Percentiles rank a stretch among this genome's conserved stretches.
Conservation (phyloP, 148 eudicot species). For the Chenopodium formosanum region DNA sequence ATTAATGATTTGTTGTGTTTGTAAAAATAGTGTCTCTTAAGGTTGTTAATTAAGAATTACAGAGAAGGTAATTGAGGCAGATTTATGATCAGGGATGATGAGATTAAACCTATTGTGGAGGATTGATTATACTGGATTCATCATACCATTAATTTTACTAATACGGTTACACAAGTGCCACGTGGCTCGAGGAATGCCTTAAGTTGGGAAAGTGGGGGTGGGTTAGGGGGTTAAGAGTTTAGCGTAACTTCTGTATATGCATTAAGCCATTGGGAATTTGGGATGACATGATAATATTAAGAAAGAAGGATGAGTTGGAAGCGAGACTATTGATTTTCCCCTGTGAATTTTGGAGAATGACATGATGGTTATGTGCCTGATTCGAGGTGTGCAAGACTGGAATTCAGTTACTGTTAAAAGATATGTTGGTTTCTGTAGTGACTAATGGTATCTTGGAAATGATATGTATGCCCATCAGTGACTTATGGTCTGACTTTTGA, state of each 20-base stretch:
- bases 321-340: neutral
- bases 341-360: too few species aligned
- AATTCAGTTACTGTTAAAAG: too few species aligned
- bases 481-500: neutral
- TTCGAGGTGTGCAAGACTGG: too few species aligned
- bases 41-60: too few species aligned
- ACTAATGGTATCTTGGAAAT: neutral
- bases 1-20: too few species aligned
- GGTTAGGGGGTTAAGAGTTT: neutral
- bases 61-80: too few species aligned
- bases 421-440: neutral
- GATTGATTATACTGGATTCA: neutral
- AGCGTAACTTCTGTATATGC: neutral
- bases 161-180: neutral
- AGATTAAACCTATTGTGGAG: neutral
- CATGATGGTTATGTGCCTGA: too few species aligned
- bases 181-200: too few species aligned
- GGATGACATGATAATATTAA: neutral
- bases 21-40: too few species aligned
- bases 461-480: neutral
- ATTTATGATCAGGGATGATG: neutral
- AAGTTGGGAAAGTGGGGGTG: too few species aligned
- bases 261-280: neutral
- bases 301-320: neutral
- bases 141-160: neutral